These are phyloP conservation scores for Glomus cerebriforme DNA, from an alignment of 192 early-diverging fungal genomes.

Conservation along the genomic window DNA sequence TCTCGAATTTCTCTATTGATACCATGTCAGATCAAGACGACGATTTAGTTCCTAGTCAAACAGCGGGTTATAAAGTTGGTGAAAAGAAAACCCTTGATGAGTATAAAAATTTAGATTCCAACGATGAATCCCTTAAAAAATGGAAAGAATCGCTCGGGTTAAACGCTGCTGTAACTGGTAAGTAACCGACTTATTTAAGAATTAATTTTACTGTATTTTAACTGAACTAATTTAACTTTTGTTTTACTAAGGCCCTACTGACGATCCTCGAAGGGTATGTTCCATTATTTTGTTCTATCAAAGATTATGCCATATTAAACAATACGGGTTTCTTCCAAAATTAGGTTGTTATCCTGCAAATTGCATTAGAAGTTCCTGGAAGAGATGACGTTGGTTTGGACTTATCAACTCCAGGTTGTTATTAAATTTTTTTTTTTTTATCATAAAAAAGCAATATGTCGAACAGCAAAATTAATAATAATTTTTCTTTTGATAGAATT, in stretches of 20 bases:
- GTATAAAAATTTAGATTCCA: constrained; percentile 81
- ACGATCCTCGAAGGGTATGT: constrained; percentile 58
- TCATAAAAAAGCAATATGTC: neutral
- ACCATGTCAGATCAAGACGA: constrained; percentile 53
- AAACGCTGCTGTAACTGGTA: constrained; percentile 49
- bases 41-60: constrained; percentile 75
- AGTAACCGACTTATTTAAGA: neutral
- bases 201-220: neutral
- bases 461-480: neutral
- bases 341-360: constrained; percentile 72
- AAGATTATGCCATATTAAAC: neutral
- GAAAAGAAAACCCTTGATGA: constrained; percentile 91
- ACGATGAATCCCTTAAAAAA: constrained; percentile 91
- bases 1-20: neutral
- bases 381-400: constrained; percentile 77
- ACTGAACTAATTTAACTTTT: neutral
- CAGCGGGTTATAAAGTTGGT: constrained; percentile 87
- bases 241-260: constrained; percentile 43
- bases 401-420: constrained; percentile 70
- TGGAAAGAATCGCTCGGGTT: constrained; percentile 98
- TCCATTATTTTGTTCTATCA: neutral
- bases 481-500: constrained; percentile 31
- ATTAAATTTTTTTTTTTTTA: no score
- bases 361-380: constrained; percentile 74
- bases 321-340: neutral